Base-by-base conservation (phyloP, 495 filamentous ascomycete species). In the Neurospora tetraspora region DNA sequence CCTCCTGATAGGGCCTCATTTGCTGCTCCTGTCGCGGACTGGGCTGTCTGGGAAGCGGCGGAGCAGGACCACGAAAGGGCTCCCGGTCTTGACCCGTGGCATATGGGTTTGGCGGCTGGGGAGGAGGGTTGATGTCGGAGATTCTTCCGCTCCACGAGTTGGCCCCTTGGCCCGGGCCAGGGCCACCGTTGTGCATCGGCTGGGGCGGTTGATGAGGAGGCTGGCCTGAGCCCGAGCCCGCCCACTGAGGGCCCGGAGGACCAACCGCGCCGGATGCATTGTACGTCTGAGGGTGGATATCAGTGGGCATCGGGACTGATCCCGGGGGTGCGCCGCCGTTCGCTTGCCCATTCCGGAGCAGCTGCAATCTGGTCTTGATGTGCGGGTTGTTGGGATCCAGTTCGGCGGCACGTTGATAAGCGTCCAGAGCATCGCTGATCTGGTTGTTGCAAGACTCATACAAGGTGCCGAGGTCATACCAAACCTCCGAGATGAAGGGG, bases 371-470 rank as follows among this genome's bases (percentile, higher is more conserved):
- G 72, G 94, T 93, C 78, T 99, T 99, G 85, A 99, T 98, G 78
- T 98, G 95, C 4, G 93, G 91, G 78, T 99, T 99, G 71, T 84
- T 84, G 0, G 96, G 94, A 78, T 99, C 96, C 71, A 99, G 88
- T 76, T 99, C 96, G 39, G 95, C 94, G 36, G 96, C 96, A 69
- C 96, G 90, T 75, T 94, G 92, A 77, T 99, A 99, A 3, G 96
- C 96, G 78, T 99, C 96, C 65, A 99, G 86, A 8, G 96, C 96
- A 86, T 99, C 96, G 68, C 90, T 91, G 71, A 96, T 97, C 83
- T 99, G 96, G 80, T 99, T 99, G 85, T 99, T 98, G 82, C 96
- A 99, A 4, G 94, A 97, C 80, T 99, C 96, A 76, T 99, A 99
- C 84, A 99, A 78, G 76, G 96, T 99, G 47, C 96, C 96, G 47